Base-by-base conservation (phyloP, 2,329 filamentous ascomycete genomes). In the Aspergillus pseudoterreus region DNA sequence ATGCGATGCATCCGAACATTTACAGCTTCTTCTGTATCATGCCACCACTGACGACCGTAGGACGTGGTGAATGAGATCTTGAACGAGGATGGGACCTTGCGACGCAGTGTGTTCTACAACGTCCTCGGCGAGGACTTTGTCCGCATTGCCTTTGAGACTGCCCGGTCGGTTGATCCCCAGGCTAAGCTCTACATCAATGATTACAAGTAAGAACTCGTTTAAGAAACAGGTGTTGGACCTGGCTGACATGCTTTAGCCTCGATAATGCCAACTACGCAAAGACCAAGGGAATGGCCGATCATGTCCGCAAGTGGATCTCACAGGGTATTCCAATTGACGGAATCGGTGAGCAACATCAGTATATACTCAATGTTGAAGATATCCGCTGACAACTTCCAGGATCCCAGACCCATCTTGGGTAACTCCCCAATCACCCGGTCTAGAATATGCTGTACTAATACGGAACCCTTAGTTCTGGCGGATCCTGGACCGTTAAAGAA, bases 171-270 rank as follows among this genome's bases (percentile, higher is more conserved):
- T 12, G 87, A 90, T 66, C 84, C 86, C 2, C 62, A 70, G 50
- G 85, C 83, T 2, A 86, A 85, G 71, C 76, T 90, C 36, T 91
- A 88, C 75, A 87, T 90, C 72, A 91, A 90, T 70, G 86, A 90
- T 63, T 78, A 76, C 66, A 78, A 77, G 67, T 72, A 53, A 60
- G 43, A 4, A 14, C 14, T 21, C 22, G 36, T 5, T 15, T 19
- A 19, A 42, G 10, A 22, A 10, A 21, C 6, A 14, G 12, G 15
- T 6, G 4, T 42, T 3, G 42, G 5, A 27, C 15, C 4, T 36
- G 11, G 47, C 39, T 49, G 43, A 50, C 9, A 10, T 2, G 22
- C 11, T 15, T 79, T 71, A 87, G 87, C 72, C 78, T 87, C 47
- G 85, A 87, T 71, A 75, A 69, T 41, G 77, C 84, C 15, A 77